These are phyloP conservation scores for Candida mattraensis DNA, from an alignment of 805 yeast genomes.

Conservation along the genomic window DNA sequence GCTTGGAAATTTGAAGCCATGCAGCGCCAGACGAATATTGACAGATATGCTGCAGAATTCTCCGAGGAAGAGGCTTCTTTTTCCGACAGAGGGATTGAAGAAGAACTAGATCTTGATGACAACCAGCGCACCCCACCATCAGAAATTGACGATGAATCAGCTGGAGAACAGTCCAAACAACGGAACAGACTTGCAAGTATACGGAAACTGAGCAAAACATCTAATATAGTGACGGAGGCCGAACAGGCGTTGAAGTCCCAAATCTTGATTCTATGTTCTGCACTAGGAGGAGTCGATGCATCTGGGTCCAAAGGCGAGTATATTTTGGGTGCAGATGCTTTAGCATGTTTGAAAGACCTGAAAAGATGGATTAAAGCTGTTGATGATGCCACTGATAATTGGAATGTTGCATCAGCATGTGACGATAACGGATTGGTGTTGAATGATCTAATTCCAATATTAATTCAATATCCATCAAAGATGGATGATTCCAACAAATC, in stretches of 20 bases:
- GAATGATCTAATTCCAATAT: conserved; percentile 71
- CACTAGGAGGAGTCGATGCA: conserved; percentile 88
- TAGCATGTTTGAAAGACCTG: conserved; percentile 82
- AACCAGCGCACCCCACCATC: conserved; percentile 15
- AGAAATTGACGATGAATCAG: conserved; percentile 15
- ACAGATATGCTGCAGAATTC: background rate
- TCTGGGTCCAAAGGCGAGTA: conserved; percentile 49
- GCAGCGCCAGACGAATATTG: too few species aligned
- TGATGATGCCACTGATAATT: conserved; percentile 68
- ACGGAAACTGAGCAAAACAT: too few species aligned
- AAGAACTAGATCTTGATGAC: conserved; percentile 23
- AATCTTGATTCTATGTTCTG: conserved; percentile 78
- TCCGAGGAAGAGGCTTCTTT: conserved; percentile 8
- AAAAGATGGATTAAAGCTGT: conserved; percentile 85
- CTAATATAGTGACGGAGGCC: conserved; percentile 19
- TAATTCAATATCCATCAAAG: conserved; percentile 59
- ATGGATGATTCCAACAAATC: conserved; percentile 34
- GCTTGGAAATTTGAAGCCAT: too few species aligned
- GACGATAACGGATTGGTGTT: conserved; percentile 73
- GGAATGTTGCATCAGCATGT: conserved; percentile 86
- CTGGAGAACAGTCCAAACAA: too few species aligned
- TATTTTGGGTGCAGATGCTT: conserved; percentile 83
- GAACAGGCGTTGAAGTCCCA: conserved; percentile 58
- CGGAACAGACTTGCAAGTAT: too few species aligned
- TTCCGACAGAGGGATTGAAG: conserved; percentile 26